Base-by-base conservation (phyloP, 179 eudicot species). In the Carnegiea gigantea region DNA sequence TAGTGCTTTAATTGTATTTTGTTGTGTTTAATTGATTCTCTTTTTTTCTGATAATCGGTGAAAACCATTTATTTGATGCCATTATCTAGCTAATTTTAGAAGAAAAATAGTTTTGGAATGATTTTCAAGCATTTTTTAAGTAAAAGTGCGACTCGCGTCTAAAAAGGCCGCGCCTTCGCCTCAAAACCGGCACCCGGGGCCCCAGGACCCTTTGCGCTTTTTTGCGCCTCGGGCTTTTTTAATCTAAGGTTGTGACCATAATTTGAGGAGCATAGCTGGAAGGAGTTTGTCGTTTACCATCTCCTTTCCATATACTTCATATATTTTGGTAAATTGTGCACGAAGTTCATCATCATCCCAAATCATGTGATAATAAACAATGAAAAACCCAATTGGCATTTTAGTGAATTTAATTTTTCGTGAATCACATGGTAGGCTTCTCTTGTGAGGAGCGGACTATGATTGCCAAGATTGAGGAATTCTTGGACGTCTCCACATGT, bases 221-320 rank as follows among this genome's bases (percentile, higher is more conserved):
- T n/a, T n/a, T n/a, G n/a, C n/a, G n/a, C n/a, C n/a, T n/a, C n/a
- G n/a, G n/a, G n/a, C n/a, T n/a, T n/a, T n/a, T n/a, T n/a, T n/a
- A n/a, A n/a, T n/a, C n/a, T n/a, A n/a, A n/a, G n/a, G 59, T 24
- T 74, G 51, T 23, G 23, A 74, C 77, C 77, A 21, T 23, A 74
- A 75, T 79, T 75, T 83, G 24, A 80, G 86, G 78, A 76, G 73
- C 77, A 82, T 14, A 43, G 67, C 26, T 21, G 67, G 0, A 60
- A 60, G 24, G 67, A n/a, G 26, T 60, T 60, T 60, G 67, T 60
- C 67, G 76, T 40, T 20, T 60, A 60, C 67, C 24, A n/a, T 20
- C 26, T 60, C 14, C 23, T 60, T n/a, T 23, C 20, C 68, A 62
- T 62, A 7, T 2, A 62, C 26, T 23, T 23, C 68, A 62, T 62